Evolutionary conservation across 192 early-diverging fungal genomes (phyloP), one percentile per base, ranked within the genome.

Genomic region (Backusella tuberculispora): DNA sequence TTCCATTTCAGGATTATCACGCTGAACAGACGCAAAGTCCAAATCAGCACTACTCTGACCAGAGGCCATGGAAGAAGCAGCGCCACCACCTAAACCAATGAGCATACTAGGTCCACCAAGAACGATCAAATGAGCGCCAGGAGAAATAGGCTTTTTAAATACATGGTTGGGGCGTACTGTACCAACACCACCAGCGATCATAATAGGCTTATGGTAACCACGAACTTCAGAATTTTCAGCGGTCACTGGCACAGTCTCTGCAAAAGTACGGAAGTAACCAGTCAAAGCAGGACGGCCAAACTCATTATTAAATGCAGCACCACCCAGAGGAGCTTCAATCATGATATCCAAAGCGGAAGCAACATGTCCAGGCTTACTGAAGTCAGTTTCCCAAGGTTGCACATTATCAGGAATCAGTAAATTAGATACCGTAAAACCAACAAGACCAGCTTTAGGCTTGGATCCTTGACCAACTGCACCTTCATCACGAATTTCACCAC

Each of bases 401-500:
- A 83, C 85, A 72, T 90, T 88, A 24, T 90, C 95, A 42, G 98
- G 97, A 64, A 99, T 96, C 73, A 90, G 85, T 74, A 99, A 86
- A 79, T 99, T 95, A 73, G 95, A 96, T 73, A 98, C 97, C 7
- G 96, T 89, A 83, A 96, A 99, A 6, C 98, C 98, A 38, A 90
- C 92, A 48, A 99, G 86, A 19, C 98, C 98, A 69, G 96, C 95
- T 76, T 97, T 98, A 66, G 98, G 93, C 78, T 94, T 92, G 17
- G 97, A 98, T 1, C 98, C 98, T 64, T 89, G 89, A 43, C 98
- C 98, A 10, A 99, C 98, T 6, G 97, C 93, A 71, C 96, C 98
- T 87, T 99, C 98, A 82, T 99, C 98, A 82, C 98, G 94, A 82
- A 99, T 99, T 83, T 99, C 98, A 81, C 98, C 98, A 79, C 98